phyloP scores from a whole-genome alignment of 225 moss, liverwort and hornwort genomes.

The Lunularia cruciata region DNA sequence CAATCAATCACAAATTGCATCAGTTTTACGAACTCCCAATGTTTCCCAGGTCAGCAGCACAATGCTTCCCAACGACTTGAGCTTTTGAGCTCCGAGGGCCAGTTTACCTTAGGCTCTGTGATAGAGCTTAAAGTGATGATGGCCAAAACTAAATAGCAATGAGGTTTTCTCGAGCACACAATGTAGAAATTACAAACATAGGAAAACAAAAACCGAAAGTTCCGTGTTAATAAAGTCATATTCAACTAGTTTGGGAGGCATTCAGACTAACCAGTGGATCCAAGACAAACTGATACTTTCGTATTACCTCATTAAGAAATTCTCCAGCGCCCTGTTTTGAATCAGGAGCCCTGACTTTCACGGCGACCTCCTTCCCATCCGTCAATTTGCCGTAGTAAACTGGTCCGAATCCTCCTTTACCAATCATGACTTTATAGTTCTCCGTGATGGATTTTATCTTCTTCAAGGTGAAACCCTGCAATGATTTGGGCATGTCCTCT shows the following conservation, averaged over 20 bases:
- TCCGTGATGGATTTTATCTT: slow-evolving; percentile 6
- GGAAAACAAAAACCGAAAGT: no score
- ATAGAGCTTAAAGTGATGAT: not conserved
- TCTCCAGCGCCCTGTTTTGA: slow-evolving; percentile 8
- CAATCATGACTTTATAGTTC: not conserved
- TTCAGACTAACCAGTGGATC: no score
- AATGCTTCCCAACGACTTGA: not conserved
- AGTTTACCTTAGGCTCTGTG: not conserved
- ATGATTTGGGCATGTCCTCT: slow-evolving; percentile 18
- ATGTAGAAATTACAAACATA: no score
- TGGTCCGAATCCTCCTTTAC: slow-evolving; percentile 19
- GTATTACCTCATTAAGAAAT: slow-evolving; percentile 18
- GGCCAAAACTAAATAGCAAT: not conserved
- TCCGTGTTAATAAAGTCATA: not conserved
- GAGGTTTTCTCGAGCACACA: no score
- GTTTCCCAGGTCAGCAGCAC: not conserved
- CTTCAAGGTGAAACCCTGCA: not conserved
- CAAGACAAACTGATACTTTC: no score
- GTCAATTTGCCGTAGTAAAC: slow-evolving; percentile 13
- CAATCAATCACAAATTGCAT: not conserved
- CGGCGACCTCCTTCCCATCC: slow-evolving; percentile 18
- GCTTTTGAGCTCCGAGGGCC: not conserved
- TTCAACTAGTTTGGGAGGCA: not conserved
- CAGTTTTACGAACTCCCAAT: not conserved
- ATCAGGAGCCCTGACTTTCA: slow-evolving; percentile 1